Evolutionary conservation across 78 protist species (phyloP), one percentile per base, ranked within the genome.

Genomic region (Dictyostelium intermedium): DNA sequence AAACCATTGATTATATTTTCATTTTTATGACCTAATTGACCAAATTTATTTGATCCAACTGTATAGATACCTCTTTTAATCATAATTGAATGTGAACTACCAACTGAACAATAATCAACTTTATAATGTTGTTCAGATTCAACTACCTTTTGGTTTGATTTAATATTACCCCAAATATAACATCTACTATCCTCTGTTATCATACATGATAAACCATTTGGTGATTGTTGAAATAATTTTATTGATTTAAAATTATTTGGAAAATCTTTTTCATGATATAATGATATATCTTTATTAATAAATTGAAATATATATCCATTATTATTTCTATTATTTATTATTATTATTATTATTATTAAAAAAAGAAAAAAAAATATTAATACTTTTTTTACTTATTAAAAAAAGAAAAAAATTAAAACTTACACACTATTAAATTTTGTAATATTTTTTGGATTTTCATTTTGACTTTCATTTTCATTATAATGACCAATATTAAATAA

Each of bases 151-250:
- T 25, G 41, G 39, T 35, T 82, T 20, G 32, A 30, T 61, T 72
- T 35, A 10, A 82, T 56, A 34, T 63, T 82, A 30, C 87, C 87
- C 73, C 73, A 82, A n/a, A 41, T 11, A 20, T 82, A 37, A 18
- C 39, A 35, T 37, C 23, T 53, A 32, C 16, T 32, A 13, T 82
- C 43, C 13, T 61, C 34, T 5, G 30, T 61, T 34, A 80, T 80
- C 30, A 50, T 50, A 35, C 41, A 25, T 11, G 45, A 25, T 25
- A 80, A 80, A 27, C 85, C 85, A 53, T 30, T 50, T 30, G 18
- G 1, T 30, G 78, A 82, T 61, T 32, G 87, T 56, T 35, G 0
- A 41, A 45, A n/a, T 53, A 13, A 25, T 53, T 34, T 41, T 6
- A n/a, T 53, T 53, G 18, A 23, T 10, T 37, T 82, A 60, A 34